A percentile compares a stretch with the other conserved stretches of the same genome.
Evolutionary conservation across 345 rosid genomes (phyloP).

Genomic region (Mangifera indica): DNA sequence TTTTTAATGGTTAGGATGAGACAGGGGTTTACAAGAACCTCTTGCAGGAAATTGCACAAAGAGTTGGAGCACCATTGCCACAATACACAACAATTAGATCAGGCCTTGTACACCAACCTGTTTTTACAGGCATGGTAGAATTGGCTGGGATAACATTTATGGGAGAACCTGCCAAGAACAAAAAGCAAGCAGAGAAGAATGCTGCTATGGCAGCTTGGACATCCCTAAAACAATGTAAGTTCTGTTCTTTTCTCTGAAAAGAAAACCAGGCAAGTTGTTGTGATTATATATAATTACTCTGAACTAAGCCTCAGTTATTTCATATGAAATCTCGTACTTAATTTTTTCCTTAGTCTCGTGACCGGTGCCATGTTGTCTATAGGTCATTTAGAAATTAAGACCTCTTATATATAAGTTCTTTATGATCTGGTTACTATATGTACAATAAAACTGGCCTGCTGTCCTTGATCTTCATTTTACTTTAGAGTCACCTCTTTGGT

Average conservation of each 20-base stretch:
- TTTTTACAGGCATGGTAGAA: conserved; percentile 93
- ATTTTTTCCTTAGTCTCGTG: neutral
- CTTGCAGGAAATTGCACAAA: conserved; percentile 92
- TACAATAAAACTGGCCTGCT: neutral
- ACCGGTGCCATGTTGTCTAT: neutral
- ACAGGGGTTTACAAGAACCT: conserved; percentile 98
- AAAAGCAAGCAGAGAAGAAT: conserved; percentile 98
- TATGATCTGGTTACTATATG: no score
- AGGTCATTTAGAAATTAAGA: neutral
- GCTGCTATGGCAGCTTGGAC: conserved; percentile 99
- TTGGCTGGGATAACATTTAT: conserved; percentile 88
- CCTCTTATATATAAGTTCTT: neutral
- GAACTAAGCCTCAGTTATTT: neutral
- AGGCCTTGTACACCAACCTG: conserved; percentile 96
- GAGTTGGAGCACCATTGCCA: conserved; percentile 93
- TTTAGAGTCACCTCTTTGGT: neutral
- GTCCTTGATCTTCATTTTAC: neutral
- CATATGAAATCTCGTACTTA: neutral
- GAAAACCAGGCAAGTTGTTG: neutral
- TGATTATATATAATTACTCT: neutral
- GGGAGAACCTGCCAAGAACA: conserved; percentile 92
- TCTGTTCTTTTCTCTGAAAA: neutral
- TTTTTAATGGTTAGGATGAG: conserved; percentile 79
- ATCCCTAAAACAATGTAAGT: conserved; percentile 85
- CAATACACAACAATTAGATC: conserved; percentile 85